Percentiles rank a stretch among this genome's conserved stretches.
Conservation (phyloP, 1,139 yeast species). For the Candida sanyaensis region DNA sequence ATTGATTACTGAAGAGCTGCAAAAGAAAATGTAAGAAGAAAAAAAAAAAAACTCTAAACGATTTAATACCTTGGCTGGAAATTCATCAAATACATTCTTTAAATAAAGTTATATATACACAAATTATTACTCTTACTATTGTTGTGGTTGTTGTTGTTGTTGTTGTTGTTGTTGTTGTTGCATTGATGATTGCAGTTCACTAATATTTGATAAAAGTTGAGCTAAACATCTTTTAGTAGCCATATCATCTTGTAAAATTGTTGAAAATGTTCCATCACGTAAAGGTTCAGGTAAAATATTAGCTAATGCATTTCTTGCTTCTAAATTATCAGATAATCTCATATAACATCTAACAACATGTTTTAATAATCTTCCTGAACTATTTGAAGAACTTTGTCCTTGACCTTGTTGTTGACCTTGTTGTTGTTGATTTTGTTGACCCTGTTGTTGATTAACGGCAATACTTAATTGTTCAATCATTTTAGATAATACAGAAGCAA, state of each 20-base stretch:
- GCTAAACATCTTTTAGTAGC: conserved; percentile 88
- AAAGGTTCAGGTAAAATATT: conserved; percentile 84
- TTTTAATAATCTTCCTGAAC: conserved; percentile 81
- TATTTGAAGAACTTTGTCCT: conserved; percentile 25
- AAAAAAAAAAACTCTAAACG: not conserved
- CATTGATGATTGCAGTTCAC: conserved; percentile 24
- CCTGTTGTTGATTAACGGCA: conserved; percentile 25
- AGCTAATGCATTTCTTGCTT: conserved; percentile 86
- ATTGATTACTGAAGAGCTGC: not conserved
- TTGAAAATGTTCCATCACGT: conserved; percentile 86
- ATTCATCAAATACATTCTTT: no score
- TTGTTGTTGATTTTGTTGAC: conserved; percentile 27
- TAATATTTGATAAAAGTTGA: conserved; percentile 74
- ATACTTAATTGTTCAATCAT: conserved; percentile 80
- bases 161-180: not conserved
- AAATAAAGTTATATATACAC: no score
- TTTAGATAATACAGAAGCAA: conserved; percentile 79
- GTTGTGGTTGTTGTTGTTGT: not conserved
- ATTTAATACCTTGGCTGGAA: no score
- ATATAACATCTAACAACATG: conserved; percentile 94
- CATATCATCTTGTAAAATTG: conserved; percentile 78
- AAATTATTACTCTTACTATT: not conserved
- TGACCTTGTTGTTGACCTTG: conserved; percentile 24
- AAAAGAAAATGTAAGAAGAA: no score
- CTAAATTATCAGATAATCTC: conserved; percentile 84